Conservation (phyloP, 2,329 filamentous ascomycete genomes). For the Talaromyces marneffei region DNA sequence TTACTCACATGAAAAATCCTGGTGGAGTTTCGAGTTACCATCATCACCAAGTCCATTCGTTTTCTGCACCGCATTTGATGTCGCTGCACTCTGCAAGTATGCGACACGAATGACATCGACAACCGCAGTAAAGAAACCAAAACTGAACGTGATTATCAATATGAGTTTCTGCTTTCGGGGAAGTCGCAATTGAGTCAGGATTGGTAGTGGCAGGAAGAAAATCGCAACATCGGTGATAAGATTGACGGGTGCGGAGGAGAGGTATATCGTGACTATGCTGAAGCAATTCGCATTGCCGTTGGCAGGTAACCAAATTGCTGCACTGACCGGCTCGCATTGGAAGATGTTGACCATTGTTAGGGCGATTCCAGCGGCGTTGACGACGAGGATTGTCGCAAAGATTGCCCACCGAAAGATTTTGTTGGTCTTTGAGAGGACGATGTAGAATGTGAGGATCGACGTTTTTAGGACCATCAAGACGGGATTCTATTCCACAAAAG, state of each 20-base stretch:
- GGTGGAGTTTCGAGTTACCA: constrained; percentile 16
- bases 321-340: constrained; percentile 70
- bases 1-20: constrained; percentile 49
- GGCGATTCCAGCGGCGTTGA: constrained; percentile 71
- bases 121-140: constrained; percentile 80
- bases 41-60: constrained; percentile 12
- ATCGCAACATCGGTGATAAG: constrained; percentile 87
- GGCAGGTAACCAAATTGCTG: constrained; percentile 56
- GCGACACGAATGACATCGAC: constrained; percentile 87
- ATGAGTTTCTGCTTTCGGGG: constrained; percentile 83
- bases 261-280: constrained; percentile 59
- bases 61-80: constrained; percentile 30
- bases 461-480: constrained; percentile 87
- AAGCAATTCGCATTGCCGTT: constrained; percentile 49
- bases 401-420: constrained; percentile 73
- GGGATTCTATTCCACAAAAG: constrained; percentile 58
- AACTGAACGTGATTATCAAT: constrained; percentile 74
- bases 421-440: constrained; percentile 74
- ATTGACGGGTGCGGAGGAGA: constrained; percentile 78
- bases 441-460: constrained; percentile 86
- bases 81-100: constrained; percentile 70
- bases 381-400: constrained; percentile 69
- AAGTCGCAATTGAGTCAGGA: constrained; percentile 78
- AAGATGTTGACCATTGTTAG: constrained; percentile 83
- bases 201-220: constrained; percentile 78